Percentiles rank a stretch among this genome's conserved stretches.
These are phyloP conservation scores for Claviceps digitariae DNA, from an alignment of 2,329 filamentous ascomycete species.

Conservation along the genomic window DNA sequence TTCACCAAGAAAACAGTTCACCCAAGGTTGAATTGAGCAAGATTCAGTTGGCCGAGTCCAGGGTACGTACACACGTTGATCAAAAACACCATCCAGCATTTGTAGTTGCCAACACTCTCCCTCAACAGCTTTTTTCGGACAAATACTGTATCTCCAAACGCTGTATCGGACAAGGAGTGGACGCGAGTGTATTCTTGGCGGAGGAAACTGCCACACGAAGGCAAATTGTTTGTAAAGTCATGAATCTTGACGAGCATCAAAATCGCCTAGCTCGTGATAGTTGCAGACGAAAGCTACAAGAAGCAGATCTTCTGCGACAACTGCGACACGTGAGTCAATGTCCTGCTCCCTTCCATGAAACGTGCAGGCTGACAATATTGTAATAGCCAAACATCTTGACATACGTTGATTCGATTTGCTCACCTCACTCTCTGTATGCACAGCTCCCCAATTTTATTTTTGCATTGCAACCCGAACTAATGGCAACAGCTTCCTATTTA, in stretches of 20 bases:
- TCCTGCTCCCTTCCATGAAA: neutral
- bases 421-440: conserved; percentile 31
- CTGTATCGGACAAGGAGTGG: conserved; percentile 24
- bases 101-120: neutral
- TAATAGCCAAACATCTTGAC: conserved; percentile 40
- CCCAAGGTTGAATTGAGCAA: conserved; percentile 11
- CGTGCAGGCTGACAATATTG: conserved; percentile 7
- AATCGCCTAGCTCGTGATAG: conserved; percentile 14
- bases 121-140: conserved; percentile 16
- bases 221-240: conserved; percentile 57
- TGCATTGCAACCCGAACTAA: neutral
- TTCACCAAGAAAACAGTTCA: conserved; percentile 16
- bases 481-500: conserved; percentile 36
- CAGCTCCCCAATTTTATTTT: neutral
- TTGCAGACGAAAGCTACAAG: conserved; percentile 28
- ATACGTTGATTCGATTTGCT: conserved; percentile 37
- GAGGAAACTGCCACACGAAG: conserved; percentile 35
- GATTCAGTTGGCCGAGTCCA: conserved; percentile 20
- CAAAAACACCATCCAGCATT: neutral
- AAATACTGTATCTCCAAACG: conserved; percentile 21
- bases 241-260: conserved; percentile 30
- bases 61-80: conserved; percentile 11
- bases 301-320: conserved; percentile 38
- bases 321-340: conserved; percentile 35
- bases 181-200: conserved; percentile 24